Conservation (phyloP, 2,329 filamentous ascomycete genomes). For the Alternaria ventricosa region DNA sequence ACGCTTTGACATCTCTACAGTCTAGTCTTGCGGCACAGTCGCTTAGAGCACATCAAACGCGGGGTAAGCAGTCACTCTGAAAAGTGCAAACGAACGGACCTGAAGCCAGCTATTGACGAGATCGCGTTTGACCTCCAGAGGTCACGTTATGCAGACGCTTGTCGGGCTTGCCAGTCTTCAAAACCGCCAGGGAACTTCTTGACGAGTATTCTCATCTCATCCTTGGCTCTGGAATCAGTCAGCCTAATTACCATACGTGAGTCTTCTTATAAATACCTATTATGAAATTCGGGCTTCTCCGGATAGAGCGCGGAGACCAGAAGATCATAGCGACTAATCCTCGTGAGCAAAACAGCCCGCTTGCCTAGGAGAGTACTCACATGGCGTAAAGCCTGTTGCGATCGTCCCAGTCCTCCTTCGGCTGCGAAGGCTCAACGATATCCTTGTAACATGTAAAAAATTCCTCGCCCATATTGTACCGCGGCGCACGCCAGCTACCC, state of each 20-base stretch:
- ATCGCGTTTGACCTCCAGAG: background rate
- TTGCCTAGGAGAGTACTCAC: background rate
- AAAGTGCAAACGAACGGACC: background rate
- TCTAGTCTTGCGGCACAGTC: background rate
- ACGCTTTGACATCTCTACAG: background rate
- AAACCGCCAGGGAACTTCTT: background rate
- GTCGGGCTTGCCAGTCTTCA: background rate
- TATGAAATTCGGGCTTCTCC: background rate
- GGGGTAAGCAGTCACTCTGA: background rate
- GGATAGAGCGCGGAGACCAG: background rate
- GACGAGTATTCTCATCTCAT: background rate
- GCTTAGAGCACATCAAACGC: background rate
- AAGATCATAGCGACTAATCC: background rate
- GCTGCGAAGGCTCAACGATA: background rate
- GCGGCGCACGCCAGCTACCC: background rate
- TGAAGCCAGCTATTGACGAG: background rate
- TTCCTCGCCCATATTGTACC: background rate
- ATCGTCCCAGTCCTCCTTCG: background rate
- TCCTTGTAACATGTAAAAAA: background rate
- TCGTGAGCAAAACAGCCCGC: background rate
- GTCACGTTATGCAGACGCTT: background rate
- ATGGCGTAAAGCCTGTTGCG: background rate
- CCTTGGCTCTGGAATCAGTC: background rate
- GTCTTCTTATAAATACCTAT: background rate
- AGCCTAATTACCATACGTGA: background rate